Conservation (phyloP, 2,329 filamentous ascomycete species). For the Stylonectria norvegica region DNA sequence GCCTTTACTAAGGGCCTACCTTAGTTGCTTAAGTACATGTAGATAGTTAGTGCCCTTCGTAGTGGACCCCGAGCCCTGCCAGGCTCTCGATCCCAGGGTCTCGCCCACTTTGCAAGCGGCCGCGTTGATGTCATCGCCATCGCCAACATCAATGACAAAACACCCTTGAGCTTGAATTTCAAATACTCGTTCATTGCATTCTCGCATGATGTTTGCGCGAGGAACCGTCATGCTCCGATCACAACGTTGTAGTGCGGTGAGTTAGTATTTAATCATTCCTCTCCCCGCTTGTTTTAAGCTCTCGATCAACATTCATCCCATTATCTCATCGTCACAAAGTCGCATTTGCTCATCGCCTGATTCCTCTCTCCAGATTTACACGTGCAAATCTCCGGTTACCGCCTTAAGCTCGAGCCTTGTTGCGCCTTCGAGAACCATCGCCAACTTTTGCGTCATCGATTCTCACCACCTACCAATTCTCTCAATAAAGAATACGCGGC, state of each 20-base stretch:
- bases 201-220: neutral
- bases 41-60: too few species aligned
- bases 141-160: neutral
- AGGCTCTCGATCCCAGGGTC: too few species aligned
- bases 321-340: neutral
- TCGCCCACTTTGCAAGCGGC: too few species aligned
- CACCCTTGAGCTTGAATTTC: conserved; percentile 5
- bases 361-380: neutral
- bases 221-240: neutral
- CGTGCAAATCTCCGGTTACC: neutral
- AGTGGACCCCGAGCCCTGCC: too few species aligned
- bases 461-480: neutral
- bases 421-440: neutral
- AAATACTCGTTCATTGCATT: neutral
- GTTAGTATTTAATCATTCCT: neutral
- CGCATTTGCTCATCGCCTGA: neutral
- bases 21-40: too few species aligned
- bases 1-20: too few species aligned
- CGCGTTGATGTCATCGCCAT: conserved; percentile 20
- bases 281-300: neutral
- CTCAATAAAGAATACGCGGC: neutral
- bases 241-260: neutral
- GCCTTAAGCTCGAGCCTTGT: neutral
- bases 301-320: too few species aligned
- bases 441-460: conserved; percentile 1